Base-by-base conservation (phyloP, 768 basidiomycete genomes). In the Hebeloma cylindrosporum region DNA sequence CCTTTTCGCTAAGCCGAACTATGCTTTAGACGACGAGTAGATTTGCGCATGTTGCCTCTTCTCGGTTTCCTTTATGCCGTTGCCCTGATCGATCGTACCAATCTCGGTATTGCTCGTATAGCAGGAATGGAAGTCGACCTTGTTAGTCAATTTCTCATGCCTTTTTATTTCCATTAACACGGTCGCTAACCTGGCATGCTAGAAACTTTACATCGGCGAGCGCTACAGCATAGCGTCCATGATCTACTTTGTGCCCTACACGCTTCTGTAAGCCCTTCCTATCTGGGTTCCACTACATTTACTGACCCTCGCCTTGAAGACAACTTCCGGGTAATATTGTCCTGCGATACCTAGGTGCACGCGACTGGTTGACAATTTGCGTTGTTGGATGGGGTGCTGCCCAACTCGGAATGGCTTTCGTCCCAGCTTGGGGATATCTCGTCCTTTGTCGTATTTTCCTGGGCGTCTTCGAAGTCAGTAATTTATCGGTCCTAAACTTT, bases 51-150 rank as follows among this genome's bases (percentile, higher is more conserved):
- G 49, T 53, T 70, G n/a, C 69, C 67, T 17, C 43, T 70, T 20
- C 56, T 68, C 3, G 66, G 66, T 22, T 32, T 65, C 16, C 41
- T 68, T n/a, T 68, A 68, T 40, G 60, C 68, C 26, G 46, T 66
- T 13, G 63, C 68, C 2, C 52, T 67, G 20, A 66, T 68, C 35
- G 66, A 69, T 37, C 54, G 66, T 28, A 58, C 60, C 25, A 69
- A 69, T 37, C 54, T 69, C 17, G 64, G 62, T 4, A 54, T 65
- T 14, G 68, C 68, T 14, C 56, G 66, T 7, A 63, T 64, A 21
- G 63, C 67, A 22, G 69, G 69, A 11, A 68, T 71, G 69, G 63
- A 59, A 21, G 39, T 44, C 42, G 68, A 69, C 42, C 44, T 69
- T 40, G 69, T 69, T 20, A 22, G 51, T 51, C 28, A 14, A 30